Conservation (phyloP, 768 basidiomycete genomes). For the Tricholoma flavovirens region DNA sequence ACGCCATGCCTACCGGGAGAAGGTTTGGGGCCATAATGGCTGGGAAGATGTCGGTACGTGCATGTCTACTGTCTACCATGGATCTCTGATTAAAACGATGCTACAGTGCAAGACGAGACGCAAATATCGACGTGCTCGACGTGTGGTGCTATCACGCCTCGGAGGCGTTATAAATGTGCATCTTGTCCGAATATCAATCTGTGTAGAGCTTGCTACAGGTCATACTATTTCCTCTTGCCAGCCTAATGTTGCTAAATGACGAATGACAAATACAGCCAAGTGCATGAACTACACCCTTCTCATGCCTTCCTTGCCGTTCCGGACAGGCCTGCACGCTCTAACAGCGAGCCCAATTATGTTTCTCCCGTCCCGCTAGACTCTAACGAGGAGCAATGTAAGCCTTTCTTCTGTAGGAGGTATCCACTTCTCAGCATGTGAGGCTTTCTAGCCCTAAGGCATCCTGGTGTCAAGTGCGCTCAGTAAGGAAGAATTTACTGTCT, state of each 20-base stretch:
- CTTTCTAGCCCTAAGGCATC: constrained; percentile 67
- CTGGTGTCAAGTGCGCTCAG: constrained; percentile 84
- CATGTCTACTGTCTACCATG: neutral
- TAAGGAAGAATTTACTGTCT: constrained; percentile 33
- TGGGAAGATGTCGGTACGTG: constrained; percentile 88
- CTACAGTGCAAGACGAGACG: constrained; percentile 61
- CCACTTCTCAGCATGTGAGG: neutral
- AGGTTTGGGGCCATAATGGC: constrained; percentile 74
- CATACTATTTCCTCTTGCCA: constrained; percentile 9
- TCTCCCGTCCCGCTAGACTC: constrained; percentile 30
- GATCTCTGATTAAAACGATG: neutral
- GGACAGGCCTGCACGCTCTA: constrained; percentile 44
- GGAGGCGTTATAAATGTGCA: constrained; percentile 78
- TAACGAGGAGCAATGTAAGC: constrained; percentile 59
- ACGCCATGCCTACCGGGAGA: constrained; percentile 83
- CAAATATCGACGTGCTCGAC: constrained; percentile 68
- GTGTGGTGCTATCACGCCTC: constrained; percentile 58
- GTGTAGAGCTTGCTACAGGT: constrained; percentile 84
- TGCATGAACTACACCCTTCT: constrained; percentile 86
- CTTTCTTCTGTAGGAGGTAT: neutral
- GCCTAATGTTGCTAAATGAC: neutral
- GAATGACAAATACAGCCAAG: constrained; percentile 47
- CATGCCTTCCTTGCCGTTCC: constrained; percentile 82
- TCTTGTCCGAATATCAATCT: constrained; percentile 76
- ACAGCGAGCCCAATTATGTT: constrained; percentile 35